phyloP scores from a whole-genome alignment of 2,329 filamentous ascomycete species.

The Fusarium drepaniforme region DNA sequence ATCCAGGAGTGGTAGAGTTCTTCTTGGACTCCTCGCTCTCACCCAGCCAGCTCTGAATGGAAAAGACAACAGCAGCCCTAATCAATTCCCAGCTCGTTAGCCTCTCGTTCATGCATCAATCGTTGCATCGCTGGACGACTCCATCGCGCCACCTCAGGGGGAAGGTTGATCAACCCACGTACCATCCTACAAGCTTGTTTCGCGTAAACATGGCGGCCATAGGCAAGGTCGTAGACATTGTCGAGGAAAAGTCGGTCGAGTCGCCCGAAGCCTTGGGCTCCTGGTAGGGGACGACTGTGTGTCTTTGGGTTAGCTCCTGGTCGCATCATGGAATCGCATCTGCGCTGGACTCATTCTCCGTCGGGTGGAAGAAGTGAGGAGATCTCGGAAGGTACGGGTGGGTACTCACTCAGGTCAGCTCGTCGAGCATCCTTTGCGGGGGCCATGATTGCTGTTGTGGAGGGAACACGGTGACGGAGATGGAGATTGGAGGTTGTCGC shows the following conservation, averaged over 20 bases:
- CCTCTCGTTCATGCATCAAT: conserved; percentile 4
- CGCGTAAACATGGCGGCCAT: conserved; percentile 87
- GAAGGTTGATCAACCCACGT: conserved; percentile 42
- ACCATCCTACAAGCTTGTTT: conserved; percentile 83
- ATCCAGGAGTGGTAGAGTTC: conserved; percentile 73
- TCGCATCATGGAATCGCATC: conserved; percentile 13
- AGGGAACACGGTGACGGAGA: conserved; percentile 22
- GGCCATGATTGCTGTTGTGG: conserved; percentile 49
- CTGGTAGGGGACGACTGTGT: conserved; percentile 88
- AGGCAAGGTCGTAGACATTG: conserved; percentile 81
- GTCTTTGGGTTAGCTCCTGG: conserved; percentile 19
- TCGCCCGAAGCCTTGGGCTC: conserved; percentile 76
- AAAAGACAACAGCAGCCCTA: conserved; percentile 80
- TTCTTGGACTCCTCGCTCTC: conserved; percentile 77
- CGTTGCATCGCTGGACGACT: background rate
- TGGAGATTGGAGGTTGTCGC: conserved; percentile 32
- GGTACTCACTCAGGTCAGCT: conserved; percentile 56
- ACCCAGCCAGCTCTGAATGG: conserved; percentile 81
- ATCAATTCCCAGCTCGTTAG: conserved; percentile 41
- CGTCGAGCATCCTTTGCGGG: conserved; percentile 59
- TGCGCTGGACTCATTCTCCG: background rate
- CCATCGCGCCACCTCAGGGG: background rate
- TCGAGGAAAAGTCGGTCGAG: conserved; percentile 78
- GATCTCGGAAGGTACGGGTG: background rate
- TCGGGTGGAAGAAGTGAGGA: background rate